Base-by-base conservation (phyloP, 352 stramenopile species). In the Thraustochytrium sp. region DNA sequence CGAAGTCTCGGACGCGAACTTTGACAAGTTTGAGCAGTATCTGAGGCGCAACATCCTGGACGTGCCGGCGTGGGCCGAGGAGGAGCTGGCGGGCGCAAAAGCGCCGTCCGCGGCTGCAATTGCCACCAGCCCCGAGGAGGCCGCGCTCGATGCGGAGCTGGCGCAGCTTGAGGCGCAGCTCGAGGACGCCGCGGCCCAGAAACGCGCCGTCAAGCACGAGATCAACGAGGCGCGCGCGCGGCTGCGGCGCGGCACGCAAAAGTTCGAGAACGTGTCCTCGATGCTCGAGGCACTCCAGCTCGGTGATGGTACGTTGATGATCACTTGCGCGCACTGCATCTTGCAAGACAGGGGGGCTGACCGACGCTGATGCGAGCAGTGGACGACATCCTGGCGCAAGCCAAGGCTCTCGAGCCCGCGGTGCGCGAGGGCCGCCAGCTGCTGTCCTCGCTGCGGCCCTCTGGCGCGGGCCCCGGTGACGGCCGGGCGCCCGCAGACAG, bases 1-100 rank as follows among this genome's bases (percentile, higher is more conserved):
- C 2, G 26, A 29, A 9, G 31, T 40, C 3, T 13, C 48, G 9
- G 68, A 80, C 38, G 40, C 2, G 37, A 63, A 61, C 53, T 80
- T 80, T 80, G 51, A 18, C 13, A 46, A 51, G 53, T 80, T 63
- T 26, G 68, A 80, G 31, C 29, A 55, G 48, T 80, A 80, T 34
- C 68, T 80, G 29, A 63, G 40, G 18, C 68, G 68, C 26, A 80
- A 80, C 31, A 51, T 80, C 31, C 46, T 80, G 4, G 31, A 46
- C 31, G 40, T 63, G 23, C 68, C 68, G 13, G 59, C 21, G 40
- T 72, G 59, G 59, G 26, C 46, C 34, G 59, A 21, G 9, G 59
- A 72, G 59, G 59, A 72, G 26, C 26, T 44, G 59, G 59, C 34
- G 21, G 31, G 46, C 18, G 48, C 48, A 1, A 72, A 72, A 18